These are phyloP conservation scores for Epichloe festucae DNA, from an alignment of 2,329 filamentous ascomycete genomes.

Conservation along the genomic window DNA sequence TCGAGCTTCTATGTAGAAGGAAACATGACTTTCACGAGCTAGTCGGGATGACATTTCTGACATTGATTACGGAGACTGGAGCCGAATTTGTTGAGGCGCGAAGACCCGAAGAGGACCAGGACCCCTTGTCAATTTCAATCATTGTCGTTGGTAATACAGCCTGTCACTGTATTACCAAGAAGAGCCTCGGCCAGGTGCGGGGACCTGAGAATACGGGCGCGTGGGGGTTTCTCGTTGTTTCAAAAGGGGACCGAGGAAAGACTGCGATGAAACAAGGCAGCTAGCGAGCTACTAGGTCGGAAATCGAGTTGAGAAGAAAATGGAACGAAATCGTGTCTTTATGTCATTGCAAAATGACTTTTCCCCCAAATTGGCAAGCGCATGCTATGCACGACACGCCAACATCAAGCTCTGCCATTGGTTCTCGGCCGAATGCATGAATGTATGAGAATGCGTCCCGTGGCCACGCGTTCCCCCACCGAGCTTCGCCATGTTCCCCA, in stretches of 20 bases:
- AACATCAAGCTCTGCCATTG: background rate
- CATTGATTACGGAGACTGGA: background rate
- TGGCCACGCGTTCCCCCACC: background rate
- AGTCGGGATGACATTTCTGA: slow-evolving; percentile 11
- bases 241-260: too few relatives aligned
- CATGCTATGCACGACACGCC: background rate
- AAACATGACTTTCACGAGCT: background rate
- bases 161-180: too few relatives aligned
- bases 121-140: background rate
- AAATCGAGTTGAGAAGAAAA: too few relatives aligned
- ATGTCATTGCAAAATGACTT: too few relatives aligned
- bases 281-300: too few relatives aligned
- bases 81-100: slow-evolving; percentile 6
- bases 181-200: background rate
- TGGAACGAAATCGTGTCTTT: too few relatives aligned
- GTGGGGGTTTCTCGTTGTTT: background rate
- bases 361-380: background rate
- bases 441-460: background rate
- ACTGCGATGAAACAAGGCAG: too few relatives aligned
- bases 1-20: too few relatives aligned
- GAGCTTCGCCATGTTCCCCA: background rate
- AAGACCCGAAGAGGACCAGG: background rate
- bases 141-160: background rate
- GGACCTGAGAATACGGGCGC: background rate
- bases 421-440: background rate